Evolutionary conservation across 768 basidiomycete genomes (phyloP).

Genomic region (Myochromella boudieri): DNA sequence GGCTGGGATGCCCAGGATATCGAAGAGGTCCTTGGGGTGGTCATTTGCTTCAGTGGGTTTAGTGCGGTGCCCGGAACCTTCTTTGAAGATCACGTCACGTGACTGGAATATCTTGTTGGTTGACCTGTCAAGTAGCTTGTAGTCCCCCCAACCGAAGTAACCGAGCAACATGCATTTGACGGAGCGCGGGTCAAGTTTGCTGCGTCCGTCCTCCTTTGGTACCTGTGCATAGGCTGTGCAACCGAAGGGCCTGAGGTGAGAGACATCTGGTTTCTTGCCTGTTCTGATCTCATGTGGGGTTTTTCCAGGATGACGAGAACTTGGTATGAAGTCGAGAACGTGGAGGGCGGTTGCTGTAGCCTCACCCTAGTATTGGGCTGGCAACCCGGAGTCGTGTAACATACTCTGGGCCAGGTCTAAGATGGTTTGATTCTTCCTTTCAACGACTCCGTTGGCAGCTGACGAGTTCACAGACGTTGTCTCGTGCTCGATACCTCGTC

Average conservation of each 20-base stretch:
- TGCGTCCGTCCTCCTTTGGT: not conserved
- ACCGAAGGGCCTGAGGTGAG: constrained; percentile 19
- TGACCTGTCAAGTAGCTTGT: constrained; percentile 16
- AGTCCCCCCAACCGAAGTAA: constrained; percentile 19
- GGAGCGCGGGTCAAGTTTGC: constrained; percentile 6
- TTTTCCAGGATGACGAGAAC: constrained; percentile 7
- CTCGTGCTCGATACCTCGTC: not conserved
- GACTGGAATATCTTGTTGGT: constrained; percentile 14
- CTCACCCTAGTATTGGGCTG: constrained; percentile 2
- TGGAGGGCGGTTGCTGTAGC: constrained; percentile 12
- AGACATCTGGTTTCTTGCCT: constrained; percentile 21
- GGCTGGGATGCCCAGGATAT: not conserved
- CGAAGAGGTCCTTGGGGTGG: not conserved
- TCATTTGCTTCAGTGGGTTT: not conserved
- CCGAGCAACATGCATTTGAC: constrained; percentile 20
- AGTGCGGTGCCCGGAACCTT: constrained; percentile 16
- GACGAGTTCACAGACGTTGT: not conserved
- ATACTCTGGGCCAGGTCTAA: not conserved
- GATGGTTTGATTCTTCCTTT: not conserved
- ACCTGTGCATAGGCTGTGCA: constrained; percentile 14
- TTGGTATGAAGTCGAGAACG: not conserved
- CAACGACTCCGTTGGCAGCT: not conserved
- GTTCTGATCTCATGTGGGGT: constrained; percentile 18
- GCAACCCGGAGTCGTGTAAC: constrained; percentile 20
- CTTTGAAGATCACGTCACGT: constrained; percentile 26